These are phyloP conservation scores for Fusarium verrucosum DNA, from an alignment of 2,329 filamentous ascomycete genomes.

Conservation along the genomic window DNA sequence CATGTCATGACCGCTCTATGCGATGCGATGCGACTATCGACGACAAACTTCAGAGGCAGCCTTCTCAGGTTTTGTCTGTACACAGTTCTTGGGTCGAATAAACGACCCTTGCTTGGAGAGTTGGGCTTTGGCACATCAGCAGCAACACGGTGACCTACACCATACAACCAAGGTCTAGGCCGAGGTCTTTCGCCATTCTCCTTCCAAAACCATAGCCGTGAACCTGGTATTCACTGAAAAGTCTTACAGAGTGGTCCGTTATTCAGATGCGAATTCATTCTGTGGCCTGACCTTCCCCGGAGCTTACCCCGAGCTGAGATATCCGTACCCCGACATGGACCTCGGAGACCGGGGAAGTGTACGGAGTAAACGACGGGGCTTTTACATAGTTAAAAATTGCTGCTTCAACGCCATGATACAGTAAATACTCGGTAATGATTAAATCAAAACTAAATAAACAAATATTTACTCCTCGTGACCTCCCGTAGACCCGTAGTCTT, in stretches of 20 bases:
- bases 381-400: background rate
- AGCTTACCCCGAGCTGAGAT: constrained; percentile 35
- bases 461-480: background rate
- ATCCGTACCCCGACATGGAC: constrained; percentile 33
- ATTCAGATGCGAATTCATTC: constrained; percentile 4
- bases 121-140: constrained; percentile 18
- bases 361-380: background rate
- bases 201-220: background rate
- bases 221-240: background rate
- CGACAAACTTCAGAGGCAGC: background rate
- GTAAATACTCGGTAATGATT: background rate
- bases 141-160: background rate
- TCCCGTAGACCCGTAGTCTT: constrained; percentile 10
- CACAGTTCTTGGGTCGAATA: background rate
- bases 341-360: constrained; percentile 37
- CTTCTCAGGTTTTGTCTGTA: background rate
- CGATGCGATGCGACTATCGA: constrained; percentile 3
- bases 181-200: background rate
- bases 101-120: constrained; percentile 2
- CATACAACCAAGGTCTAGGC: background rate
- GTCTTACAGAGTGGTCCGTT: constrained; percentile 17
- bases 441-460: background rate
- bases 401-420: constrained; percentile 8
- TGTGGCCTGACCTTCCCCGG: constrained; percentile 21
- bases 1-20: background rate